phyloP scores from a whole-genome alignment of 1,139 yeast genomes.

The Yamadazyma sp. region DNA sequence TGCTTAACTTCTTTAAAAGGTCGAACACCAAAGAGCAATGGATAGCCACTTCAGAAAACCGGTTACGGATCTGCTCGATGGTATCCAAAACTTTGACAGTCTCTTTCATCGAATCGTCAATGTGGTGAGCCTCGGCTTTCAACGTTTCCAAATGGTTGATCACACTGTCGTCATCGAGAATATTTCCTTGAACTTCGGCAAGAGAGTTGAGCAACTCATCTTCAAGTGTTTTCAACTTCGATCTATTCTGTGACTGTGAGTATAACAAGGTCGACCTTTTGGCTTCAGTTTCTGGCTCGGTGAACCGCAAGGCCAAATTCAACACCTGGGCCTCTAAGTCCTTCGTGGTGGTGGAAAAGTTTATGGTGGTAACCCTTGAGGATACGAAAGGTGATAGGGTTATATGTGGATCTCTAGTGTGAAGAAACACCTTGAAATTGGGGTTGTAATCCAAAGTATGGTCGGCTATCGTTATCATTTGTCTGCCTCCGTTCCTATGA shows the following conservation, averaged over 20 bases:
- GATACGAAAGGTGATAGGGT: slow-evolving; percentile 53
- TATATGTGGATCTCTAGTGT: slow-evolving; percentile 59
- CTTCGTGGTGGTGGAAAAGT: slow-evolving; percentile 69
- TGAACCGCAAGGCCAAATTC: slow-evolving; percentile 52
- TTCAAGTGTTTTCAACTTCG: slow-evolving; percentile 58
- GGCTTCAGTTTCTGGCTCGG: slow-evolving; percentile 67
- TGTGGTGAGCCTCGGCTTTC: slow-evolving; percentile 60
- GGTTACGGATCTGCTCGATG: slow-evolving; percentile 48
- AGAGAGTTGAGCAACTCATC: slow-evolving; percentile 59
- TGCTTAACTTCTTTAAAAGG: slow-evolving; percentile 41
- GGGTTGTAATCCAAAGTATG: slow-evolving; percentile 68
- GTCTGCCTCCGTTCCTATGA: slow-evolving; percentile 68
- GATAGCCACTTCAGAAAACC: slow-evolving; percentile 54
- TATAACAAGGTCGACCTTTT: slow-evolving; percentile 54
- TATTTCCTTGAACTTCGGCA: slow-evolving; percentile 56
- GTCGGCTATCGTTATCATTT: slow-evolving; percentile 59
- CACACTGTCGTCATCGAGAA: slow-evolving; percentile 67
- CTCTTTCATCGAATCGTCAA: slow-evolving; percentile 55
- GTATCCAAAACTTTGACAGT: slow-evolving; percentile 54
- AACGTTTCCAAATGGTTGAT: slow-evolving; percentile 61
- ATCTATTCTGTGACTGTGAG: slow-evolving; percentile 61
- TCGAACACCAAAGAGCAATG: slow-evolving; percentile 54
- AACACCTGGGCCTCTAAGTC: slow-evolving; percentile 66
- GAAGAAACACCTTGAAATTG: slow-evolving; percentile 59
- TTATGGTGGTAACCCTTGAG: slow-evolving; percentile 63